Percentiles rank a stretch among this genome's conserved stretches.
Evolutionary conservation across 2,329 filamentous ascomycete species (phyloP).

Genomic region (Fusarium sp.): DNA sequence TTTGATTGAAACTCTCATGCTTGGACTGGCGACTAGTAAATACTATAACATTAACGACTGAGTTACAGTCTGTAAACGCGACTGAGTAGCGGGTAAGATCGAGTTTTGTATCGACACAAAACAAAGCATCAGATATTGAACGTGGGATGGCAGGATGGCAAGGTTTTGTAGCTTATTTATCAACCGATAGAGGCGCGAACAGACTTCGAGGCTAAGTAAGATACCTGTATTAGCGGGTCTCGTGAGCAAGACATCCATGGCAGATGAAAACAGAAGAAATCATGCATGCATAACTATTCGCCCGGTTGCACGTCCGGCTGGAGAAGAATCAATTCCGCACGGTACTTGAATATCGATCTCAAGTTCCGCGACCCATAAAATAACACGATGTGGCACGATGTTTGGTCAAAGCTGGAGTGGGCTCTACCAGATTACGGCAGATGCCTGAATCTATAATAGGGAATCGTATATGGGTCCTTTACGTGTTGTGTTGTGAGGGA

Average conservation of each 20-base stretch:
- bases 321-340: neutral
- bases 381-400: slow-evolving; percentile 14
- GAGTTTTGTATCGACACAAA: neutral
- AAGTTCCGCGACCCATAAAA: slow-evolving; percentile 1
- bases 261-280: neutral
- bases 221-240: neutral
- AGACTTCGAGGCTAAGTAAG: neutral
- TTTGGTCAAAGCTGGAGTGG: slow-evolving; percentile 12
- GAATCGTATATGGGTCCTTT: slow-evolving; percentile 11
- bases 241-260: neutral
- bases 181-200: neutral
- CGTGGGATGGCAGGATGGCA: neutral
- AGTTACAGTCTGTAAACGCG: neutral
- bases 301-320: neutral
- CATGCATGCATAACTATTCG: neutral
- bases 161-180: neutral
- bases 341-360: neutral
- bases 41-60: neutral
- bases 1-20: neutral
- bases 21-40: neutral
- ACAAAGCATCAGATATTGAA: neutral
- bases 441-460: slow-evolving; percentile 24
- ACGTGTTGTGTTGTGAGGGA: slow-evolving; percentile 6
- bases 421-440: slow-evolving; percentile 8
- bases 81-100: neutral